Evolutionary conservation across 164 flowering plant species (phyloP).

Genomic region (Vitis riparia): DNA sequence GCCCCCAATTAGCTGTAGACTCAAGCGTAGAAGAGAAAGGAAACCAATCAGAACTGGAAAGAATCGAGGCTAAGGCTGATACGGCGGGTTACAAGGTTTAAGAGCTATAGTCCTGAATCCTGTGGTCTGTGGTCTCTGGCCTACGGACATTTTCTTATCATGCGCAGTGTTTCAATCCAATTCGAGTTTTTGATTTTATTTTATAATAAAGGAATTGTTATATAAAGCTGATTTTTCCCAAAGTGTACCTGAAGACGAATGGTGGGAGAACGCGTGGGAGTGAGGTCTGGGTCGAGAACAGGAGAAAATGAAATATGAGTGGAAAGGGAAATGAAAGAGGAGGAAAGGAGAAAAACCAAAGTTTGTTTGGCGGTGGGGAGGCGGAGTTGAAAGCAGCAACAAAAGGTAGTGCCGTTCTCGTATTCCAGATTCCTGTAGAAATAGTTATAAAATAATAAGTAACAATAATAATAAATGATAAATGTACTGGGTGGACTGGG

Average conservation of each 20-base stretch:
- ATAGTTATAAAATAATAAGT: too few species aligned
- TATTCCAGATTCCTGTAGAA: too few species aligned
- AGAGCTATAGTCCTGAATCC: too few species aligned
- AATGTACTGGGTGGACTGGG: too few species aligned
- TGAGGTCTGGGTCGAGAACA: neutral
- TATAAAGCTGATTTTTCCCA: neutral
- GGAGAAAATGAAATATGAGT: constrained; percentile 18
- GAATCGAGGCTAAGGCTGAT: neutral
- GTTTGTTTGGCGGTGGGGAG: neutral
- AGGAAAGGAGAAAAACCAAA: neutral
- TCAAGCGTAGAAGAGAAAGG: neutral
- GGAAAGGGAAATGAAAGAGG: constrained; percentile 5
- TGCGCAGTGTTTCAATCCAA: too few species aligned
- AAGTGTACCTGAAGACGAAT: neutral
- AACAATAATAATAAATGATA: too few species aligned
- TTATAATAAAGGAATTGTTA: neutral
- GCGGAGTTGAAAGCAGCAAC: neutral
- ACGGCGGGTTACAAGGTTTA: too few species aligned
- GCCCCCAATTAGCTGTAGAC: neutral
- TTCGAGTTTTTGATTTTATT: too few species aligned
- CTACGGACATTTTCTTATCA: too few species aligned
- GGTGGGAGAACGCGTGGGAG: neutral
- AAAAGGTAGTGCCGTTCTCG: too few species aligned
- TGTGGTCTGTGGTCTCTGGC: too few species aligned
- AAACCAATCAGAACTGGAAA: neutral